Percentiles rank a stretch among this genome's conserved stretches.
Conservation (phyloP, 208 protist genomes). For the Trypanosoma rangeli region DNA sequence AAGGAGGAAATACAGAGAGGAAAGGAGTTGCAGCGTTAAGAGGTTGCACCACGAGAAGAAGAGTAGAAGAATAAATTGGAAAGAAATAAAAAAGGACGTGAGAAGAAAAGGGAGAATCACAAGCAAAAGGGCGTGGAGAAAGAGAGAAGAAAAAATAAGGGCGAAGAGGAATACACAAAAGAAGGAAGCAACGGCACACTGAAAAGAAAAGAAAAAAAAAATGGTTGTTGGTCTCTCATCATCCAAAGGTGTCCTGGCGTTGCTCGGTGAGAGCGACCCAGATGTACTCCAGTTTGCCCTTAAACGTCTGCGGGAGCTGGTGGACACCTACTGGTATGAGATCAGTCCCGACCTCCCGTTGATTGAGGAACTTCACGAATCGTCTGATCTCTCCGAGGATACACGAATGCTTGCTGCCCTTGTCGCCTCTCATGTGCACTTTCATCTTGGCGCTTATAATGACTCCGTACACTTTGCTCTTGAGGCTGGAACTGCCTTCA, state of each 20-base stretch:
- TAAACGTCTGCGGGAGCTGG: slow-evolving; percentile 62
- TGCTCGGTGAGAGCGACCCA: slow-evolving; percentile 72
- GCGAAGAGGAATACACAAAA: slow-evolving; percentile 6
- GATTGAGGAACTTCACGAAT: slow-evolving; percentile 85
- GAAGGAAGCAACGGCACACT: slow-evolving; percentile 13
- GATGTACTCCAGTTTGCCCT: slow-evolving; percentile 78
- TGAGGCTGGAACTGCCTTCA: slow-evolving; percentile 93
- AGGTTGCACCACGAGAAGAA: background rate
- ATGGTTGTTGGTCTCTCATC: slow-evolving; percentile 70
- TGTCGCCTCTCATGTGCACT: slow-evolving; percentile 97
- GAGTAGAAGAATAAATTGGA: background rate
- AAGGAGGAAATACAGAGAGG: background rate
- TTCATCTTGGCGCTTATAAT: slow-evolving; percentile 96
- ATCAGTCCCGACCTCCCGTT: slow-evolving; percentile 71
- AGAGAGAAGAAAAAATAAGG: slow-evolving; percentile 23
- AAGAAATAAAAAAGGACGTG: background rate
- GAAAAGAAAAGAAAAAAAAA: slow-evolving; percentile 20
- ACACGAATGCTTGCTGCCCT: slow-evolving; percentile 88
- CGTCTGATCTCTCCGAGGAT: slow-evolving; percentile 46
- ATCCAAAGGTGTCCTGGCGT: slow-evolving; percentile 78
- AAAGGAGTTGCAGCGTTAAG: background rate
- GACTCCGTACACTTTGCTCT: slow-evolving; percentile 96
- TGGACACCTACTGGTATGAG: slow-evolving; percentile 92
- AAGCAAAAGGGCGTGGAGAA: background rate
- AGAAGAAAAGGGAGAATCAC: slow-evolving; percentile 3